Evolutionary conservation across 371 early-diverging fungal species (phyloP).

Genomic region (Phascolomyces articulosus): DNA sequence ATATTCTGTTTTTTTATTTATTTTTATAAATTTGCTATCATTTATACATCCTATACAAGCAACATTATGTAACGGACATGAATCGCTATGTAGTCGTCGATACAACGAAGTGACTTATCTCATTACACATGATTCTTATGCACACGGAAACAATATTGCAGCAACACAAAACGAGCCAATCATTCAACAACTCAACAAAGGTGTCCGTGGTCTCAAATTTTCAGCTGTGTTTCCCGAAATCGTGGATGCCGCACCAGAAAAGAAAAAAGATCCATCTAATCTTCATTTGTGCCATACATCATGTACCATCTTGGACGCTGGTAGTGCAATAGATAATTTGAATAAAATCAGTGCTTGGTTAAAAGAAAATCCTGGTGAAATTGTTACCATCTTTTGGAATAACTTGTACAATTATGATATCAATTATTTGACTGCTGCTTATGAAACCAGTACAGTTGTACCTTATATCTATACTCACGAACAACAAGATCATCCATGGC

Average conservation of each 20-base stretch:
- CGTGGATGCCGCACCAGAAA: constrained; percentile 3
- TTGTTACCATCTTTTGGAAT: constrained; percentile 75
- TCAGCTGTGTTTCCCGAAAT: constrained; percentile 64
- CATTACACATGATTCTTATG: constrained; percentile 77
- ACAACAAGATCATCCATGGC: constrained; percentile 49
- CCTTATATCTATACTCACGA: constrained; percentile 49
- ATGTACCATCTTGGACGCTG: constrained; percentile 65
- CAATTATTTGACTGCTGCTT: constrained; percentile 42
- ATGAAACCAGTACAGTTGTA: constrained; percentile 53
- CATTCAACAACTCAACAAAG: constrained; percentile 64
- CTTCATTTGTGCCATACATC: constrained; percentile 70
- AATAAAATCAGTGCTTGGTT: constrained; percentile 56
- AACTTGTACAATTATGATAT: constrained; percentile 58
- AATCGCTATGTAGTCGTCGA: constrained; percentile 53
- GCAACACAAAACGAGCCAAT: constrained; percentile 68
- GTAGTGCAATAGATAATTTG: constrained; percentile 51
- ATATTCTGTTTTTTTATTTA: background rate
- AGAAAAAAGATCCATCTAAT: constrained; percentile 13
- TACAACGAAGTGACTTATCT: constrained; percentile 64
- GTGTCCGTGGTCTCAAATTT: constrained; percentile 74
- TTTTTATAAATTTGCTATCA: background rate
- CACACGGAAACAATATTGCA: constrained; percentile 49
- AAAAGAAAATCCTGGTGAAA: constrained; percentile 62
- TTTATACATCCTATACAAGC: background rate
- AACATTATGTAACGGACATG: constrained; percentile 67